Base-by-base conservation (phyloP, 1,284 basidiomycete species). In the Leccinum fallax region DNA sequence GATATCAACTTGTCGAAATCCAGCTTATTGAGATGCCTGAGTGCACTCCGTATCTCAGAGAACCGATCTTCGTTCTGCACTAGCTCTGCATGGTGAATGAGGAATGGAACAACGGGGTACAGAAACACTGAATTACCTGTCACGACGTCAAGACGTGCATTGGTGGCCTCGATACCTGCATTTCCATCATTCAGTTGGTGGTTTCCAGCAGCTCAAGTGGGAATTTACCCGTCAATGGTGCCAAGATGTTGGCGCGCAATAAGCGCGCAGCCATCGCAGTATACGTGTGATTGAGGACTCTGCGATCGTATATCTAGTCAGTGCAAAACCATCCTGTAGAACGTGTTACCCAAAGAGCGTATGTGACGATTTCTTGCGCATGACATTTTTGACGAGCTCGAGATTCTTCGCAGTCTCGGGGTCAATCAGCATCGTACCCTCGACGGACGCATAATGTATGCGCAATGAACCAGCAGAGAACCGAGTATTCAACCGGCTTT, bases 371-470 rank as follows among this genome's bases (percentile, higher is more conserved):
- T 87, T 92, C 68, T 83, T 84, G 49, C 79, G 80, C 2, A 85
- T 73, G 69, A 85, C 83, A 72, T 94, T 97, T 13, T 81, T 85
- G 4, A 95, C 89, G 1, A 98, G 81, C 75, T 98, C 96, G 3
- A 98, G 82, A 71, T 95, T 94, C 54, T 84, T 85, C 1, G 88
- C 92, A 0, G 91, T 94, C 61, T 95, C 94, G 0, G 87, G 83
- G 71, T 97, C 95, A 67, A 98, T 92, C 82, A 97, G 85, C 89
- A 97, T 93, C 0, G 93, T 95, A 0, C 94, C 94, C 74, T 87
- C 91, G 0, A 93, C 87, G 2, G 92, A 85, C 0, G 85, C 81
- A 71, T 92, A 97, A 13, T 83, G 81, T 63, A 98, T 94, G 32
- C 86, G 84, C n/a, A 98, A 78, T 9, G 92, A 94, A 10, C 79